These are phyloP conservation scores for Tricholoma bakamatsutake DNA, from an alignment of 768 basidiomycete species.

Conservation along the genomic window DNA sequence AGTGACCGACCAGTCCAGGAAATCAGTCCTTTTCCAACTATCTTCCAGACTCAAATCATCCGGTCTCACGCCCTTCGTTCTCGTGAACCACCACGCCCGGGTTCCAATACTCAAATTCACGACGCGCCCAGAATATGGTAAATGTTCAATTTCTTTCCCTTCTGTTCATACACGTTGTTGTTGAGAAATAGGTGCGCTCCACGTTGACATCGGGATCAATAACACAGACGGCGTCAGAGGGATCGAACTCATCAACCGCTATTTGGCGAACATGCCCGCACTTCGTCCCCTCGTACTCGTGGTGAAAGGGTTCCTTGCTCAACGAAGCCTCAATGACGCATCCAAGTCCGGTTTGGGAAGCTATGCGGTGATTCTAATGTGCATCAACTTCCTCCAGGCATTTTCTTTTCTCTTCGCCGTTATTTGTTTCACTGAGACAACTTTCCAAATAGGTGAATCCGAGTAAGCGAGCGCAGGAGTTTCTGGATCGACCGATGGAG, in stretches of 20 bases:
- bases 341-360: constrained; percentile 58
- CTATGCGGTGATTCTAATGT: constrained; percentile 59
- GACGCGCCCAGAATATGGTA: constrained; percentile 36
- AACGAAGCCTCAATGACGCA: constrained; percentile 57
- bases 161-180: background rate
- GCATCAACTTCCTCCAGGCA: constrained; percentile 63
- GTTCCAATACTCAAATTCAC: constrained; percentile 64
- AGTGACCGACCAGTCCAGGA: constrained; percentile 27
- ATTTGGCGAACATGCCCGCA: constrained; percentile 51
- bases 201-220: constrained; percentile 65
- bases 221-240: constrained; percentile 51
- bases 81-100: constrained; percentile 24
- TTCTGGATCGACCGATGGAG: constrained; percentile 38
- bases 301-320: constrained; percentile 56
- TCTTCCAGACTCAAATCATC: constrained; percentile 38
- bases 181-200: constrained; percentile 40
- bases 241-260: constrained; percentile 43
- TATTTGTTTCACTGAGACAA: background rate
- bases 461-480: constrained; percentile 40
- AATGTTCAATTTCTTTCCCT: background rate
- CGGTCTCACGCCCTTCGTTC: constrained; percentile 33
- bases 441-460: constrained; percentile 48
- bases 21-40: constrained; percentile 39
- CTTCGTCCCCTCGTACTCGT: constrained; percentile 54
- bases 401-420: background rate